Conservation (phyloP, 106 monocot species). For the Alisma plantagoaquatica region DNA sequence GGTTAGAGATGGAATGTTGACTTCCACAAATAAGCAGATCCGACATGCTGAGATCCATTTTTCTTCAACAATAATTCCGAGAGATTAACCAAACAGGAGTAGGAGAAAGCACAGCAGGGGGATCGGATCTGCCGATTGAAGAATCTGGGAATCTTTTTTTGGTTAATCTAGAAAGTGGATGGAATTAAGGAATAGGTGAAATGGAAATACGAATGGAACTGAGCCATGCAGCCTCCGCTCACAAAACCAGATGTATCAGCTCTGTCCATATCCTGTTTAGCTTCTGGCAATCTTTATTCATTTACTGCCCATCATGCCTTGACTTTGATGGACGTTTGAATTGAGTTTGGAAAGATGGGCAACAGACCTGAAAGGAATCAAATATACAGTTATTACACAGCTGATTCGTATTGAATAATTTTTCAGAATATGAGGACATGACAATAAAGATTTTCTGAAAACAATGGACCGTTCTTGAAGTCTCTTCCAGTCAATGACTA, state of each 20-base stretch:
- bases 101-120: neutral
- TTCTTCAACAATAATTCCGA: neutral
- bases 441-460: too few relatives aligned
- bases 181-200: constrained; percentile 20
- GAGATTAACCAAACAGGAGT: neutral
- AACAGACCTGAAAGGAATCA: neutral
- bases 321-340: too few relatives aligned
- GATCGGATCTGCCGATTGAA: neutral
- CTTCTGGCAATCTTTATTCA: too few relatives aligned
- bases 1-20: constrained; percentile 1
- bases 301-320: too few relatives aligned
- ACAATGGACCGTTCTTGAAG: too few relatives aligned
- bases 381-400: neutral
- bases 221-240: constrained; percentile 50
- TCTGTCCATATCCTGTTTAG: too few relatives aligned
- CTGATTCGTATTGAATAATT: too few relatives aligned
- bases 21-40: constrained; percentile 35
- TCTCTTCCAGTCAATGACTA: too few relatives aligned
- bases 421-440: too few relatives aligned
- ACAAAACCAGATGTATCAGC: constrained; percentile 91
- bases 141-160: constrained; percentile 6
- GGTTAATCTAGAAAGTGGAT: too few relatives aligned
- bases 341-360: neutral
- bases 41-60: constrained; percentile 63
- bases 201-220: constrained; percentile 35